Base-by-base conservation (phyloP, 495 filamentous ascomycete species). In the Articulospora tetracladia region DNA sequence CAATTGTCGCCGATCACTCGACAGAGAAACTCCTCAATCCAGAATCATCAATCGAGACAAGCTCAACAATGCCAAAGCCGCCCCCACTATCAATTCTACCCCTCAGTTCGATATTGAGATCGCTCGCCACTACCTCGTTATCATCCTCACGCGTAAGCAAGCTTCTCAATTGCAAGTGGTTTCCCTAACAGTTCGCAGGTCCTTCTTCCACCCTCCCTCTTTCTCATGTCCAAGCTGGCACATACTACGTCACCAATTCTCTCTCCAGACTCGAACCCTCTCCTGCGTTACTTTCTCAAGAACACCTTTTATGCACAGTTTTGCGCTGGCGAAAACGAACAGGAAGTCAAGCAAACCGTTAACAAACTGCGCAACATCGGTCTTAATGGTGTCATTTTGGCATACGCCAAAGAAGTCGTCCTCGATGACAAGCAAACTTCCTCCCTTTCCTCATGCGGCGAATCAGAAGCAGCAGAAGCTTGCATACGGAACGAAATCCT, bases 241-340 rank as follows among this genome's bases (percentile, higher is more conserved):
- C 76, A 91, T 64, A 86, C 88, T 20, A 83, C 81, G 46, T 83
- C 72, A 19, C 75, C 83, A 1, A 41, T 83, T 8, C 71, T 88
- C 12, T 80, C 80, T 61, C 83, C 84, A 2, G 80, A 84, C 60
- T 71, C 68, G 30, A 88, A 88, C 59, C 78, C 77, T 0, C 11
- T 85, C 19, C 76, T 87, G 15, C 72, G 74, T 17, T 79, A 69
- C 61, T 69, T 89, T 32, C 77, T 95, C 28, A 87, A 89, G 60
- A 79, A 84, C 57, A 93, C 89, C 0, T 91, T 95, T 68, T 95
- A 95, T 69, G 81, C 82, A 55, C 89, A 95, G 66, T 95, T 93
- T 70, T 95, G 91, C 68, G 88, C 88, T 1, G 91, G 91, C 20
- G 84, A 87, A 67, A 87, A 83, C 48, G 71, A 77, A 0, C 55